Base-by-base conservation (phyloP, 371 early-diverging fungal genomes). In the Conidiobolus incongruus region DNA sequence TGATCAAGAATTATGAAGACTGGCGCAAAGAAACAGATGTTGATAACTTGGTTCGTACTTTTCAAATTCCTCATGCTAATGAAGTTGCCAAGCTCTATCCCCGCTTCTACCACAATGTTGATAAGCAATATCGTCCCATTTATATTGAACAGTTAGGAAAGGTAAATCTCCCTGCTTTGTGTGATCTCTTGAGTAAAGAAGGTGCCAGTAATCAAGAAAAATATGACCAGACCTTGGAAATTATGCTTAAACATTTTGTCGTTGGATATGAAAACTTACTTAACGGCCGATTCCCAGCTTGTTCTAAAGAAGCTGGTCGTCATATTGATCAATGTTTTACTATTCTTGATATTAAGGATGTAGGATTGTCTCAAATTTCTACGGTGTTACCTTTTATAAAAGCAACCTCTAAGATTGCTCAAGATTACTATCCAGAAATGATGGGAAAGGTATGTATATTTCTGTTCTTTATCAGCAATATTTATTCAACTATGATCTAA, bases 341-440 rank as follows among this genome's bases (percentile, higher is more conserved):
- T 35, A 76, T 80, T 37, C 47, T 80, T 36, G 81, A 80, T 46
- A 56, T 80, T 36, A 72, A 76, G 56, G 68, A 68, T 32, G 73
- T 73, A 31, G 59, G 65, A 13, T 44, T 80, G 24, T 58, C 58
- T 30, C 67, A 68, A 43, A 72, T 73, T 43, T 56, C 61, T 35
- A 58, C 48, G 37, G 73, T 73, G 35, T 52, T 57, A 44, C 56
- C 59, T 44, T 54, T 77, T 26, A 61, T 80, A 42, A 65, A 65
- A 51, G 61, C 66, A 43, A 66, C 73, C 10, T 65, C 75, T 13
- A 50, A 60, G 32, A 75, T 77, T 53, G 70, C 73, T 12, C 77
- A 77, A 47, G 67, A 77, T 57, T 75, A 81, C 62, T 81, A 81
- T 55, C 81, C 81, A 3, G 81, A 81, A 50, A 68, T 66, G 59